A percentile compares a stretch with the other conserved stretches of the same genome.
These are phyloP conservation scores for Corchorus capsularis DNA, from an alignment of 345 rosid species.

Conservation along the genomic window DNA sequence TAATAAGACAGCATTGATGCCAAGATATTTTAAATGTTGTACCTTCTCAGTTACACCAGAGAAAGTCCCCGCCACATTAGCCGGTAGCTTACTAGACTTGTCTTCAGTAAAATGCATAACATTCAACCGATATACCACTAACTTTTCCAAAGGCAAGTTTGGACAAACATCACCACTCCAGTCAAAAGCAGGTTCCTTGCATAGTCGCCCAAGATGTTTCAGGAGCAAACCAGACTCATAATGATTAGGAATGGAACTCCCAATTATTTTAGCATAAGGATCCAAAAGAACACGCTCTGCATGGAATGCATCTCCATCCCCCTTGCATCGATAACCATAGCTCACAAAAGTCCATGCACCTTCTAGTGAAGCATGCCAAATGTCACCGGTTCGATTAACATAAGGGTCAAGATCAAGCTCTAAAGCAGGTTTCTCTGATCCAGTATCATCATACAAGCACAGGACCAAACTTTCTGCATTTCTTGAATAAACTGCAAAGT, in stretches of 20 bases:
- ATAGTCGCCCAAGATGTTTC: slow-evolving; percentile 56
- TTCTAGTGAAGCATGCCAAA: slow-evolving; percentile 80
- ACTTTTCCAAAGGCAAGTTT: slow-evolving; percentile 63
- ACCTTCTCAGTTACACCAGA: slow-evolving; percentile 71
- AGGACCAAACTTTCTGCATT: slow-evolving; percentile 54
- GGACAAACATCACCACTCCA: slow-evolving; percentile 73
- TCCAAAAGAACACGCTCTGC: slow-evolving; percentile 54
- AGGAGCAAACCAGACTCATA: slow-evolving; percentile 28
- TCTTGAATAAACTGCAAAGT: slow-evolving; percentile 77
- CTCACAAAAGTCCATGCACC: slow-evolving; percentile 48
- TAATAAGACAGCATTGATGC: slow-evolving; percentile 76
- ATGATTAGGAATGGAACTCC: slow-evolving; percentile 33
- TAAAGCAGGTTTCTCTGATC: slow-evolving; percentile 61
- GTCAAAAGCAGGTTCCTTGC: slow-evolving; percentile 62
- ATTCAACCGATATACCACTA: slow-evolving; percentile 71
- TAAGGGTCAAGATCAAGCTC: slow-evolving; percentile 93
- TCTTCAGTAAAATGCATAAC: slow-evolving; percentile 70
- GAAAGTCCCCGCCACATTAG: slow-evolving; percentile 73
- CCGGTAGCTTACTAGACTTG: slow-evolving; percentile 63
- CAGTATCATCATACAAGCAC: slow-evolving; percentile 65
- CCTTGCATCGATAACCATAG: slow-evolving; percentile 70
- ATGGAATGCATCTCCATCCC: slow-evolving; percentile 31
- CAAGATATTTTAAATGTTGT: slow-evolving; percentile 70
- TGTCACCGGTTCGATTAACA: slow-evolving; percentile 82
- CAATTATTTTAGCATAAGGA: slow-evolving; percentile 72